A percentile compares a stretch with the other conserved stretches of the same genome.
These are phyloP conservation scores for Coemansia asiatica DNA, from an alignment of 192 early-diverging fungal genomes.

Conservation along the genomic window DNA sequence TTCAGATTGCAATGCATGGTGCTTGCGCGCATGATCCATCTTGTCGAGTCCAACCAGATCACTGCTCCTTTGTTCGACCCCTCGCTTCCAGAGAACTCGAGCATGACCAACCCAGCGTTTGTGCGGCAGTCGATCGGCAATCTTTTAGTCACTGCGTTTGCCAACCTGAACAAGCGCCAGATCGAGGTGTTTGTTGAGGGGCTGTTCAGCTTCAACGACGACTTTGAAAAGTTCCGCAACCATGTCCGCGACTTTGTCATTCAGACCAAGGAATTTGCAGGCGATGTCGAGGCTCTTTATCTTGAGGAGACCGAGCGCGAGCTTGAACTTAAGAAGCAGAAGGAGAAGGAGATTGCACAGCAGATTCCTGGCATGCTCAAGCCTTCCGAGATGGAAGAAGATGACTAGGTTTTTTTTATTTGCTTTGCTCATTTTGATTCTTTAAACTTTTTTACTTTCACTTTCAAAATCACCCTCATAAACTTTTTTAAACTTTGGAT, in stretches of 20 bases:
- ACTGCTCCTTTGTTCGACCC: constrained; percentile 86
- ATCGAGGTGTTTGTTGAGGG: constrained; percentile 84
- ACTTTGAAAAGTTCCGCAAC: constrained; percentile 83
- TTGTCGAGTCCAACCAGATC: constrained; percentile 80
- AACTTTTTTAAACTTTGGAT: too few relatives aligned
- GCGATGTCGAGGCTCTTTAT: constrained; percentile 80
- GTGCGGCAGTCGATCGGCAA: constrained; percentile 81
- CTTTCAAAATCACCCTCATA: neutral
- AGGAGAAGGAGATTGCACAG: constrained; percentile 78
- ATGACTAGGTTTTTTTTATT: constrained; percentile 25
- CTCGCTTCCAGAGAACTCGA: constrained; percentile 67
- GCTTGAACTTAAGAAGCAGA: constrained; percentile 71
- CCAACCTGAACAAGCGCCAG: constrained; percentile 85
- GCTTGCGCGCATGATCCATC: constrained; percentile 84
- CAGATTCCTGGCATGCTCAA: constrained; percentile 97
- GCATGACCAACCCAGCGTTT: constrained; percentile 77
- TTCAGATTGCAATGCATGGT: constrained; percentile 92
- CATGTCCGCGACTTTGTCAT: constrained; percentile 97
- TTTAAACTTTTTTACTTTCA: neutral
- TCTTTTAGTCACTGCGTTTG: constrained; percentile 84
- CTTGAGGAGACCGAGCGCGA: constrained; percentile 90
- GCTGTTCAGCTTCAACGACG: constrained; percentile 80
- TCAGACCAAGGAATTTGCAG: constrained; percentile 90
- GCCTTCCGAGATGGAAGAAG: constrained; percentile 72
- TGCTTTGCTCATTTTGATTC: neutral